Evolutionary conservation across 208 protist species (phyloP).

Genomic region (Leishmania lainsoni): DNA sequence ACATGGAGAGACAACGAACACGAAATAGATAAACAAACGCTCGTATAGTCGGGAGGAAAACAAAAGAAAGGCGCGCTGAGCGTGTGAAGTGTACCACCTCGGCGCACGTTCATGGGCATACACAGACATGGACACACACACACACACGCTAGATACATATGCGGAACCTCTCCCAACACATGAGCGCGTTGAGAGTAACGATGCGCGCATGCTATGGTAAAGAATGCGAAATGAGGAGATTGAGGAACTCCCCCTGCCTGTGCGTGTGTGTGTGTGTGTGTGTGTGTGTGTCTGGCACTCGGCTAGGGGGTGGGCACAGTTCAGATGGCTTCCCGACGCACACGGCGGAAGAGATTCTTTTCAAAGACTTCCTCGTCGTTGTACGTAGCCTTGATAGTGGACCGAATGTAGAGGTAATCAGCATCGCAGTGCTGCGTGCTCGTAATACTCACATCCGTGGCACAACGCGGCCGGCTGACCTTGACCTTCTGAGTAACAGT

Average conservation of each 20-base stretch:
- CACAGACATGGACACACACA: not conserved
- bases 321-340: constrained; percentile 52
- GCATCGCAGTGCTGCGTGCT: constrained; percentile 42
- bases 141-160: not conserved
- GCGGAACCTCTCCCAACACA: not conserved
- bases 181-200: not conserved
- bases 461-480: constrained; percentile 42
- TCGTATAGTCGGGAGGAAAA: not conserved
- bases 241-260: not conserved
- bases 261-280: not conserved
- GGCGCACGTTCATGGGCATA: not conserved
- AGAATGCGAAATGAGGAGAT: not conserved
- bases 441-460: constrained; percentile 52
- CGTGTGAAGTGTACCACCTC: not conserved
- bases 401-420: constrained; percentile 51
- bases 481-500: constrained; percentile 56
- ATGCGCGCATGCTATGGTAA: not conserved
- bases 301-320: not conserved
- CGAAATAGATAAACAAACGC: not conserved
- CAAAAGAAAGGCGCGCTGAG: not conserved
- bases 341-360: constrained; percentile 47
- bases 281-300: not conserved
- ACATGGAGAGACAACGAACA: not conserved
- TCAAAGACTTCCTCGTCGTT: constrained; percentile 54
- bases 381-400: constrained; percentile 40